These are phyloP conservation scores for Schoenoplectus triqueter DNA, from an alignment of 202 grass and related monocot genomes.

Conservation along the genomic window DNA sequence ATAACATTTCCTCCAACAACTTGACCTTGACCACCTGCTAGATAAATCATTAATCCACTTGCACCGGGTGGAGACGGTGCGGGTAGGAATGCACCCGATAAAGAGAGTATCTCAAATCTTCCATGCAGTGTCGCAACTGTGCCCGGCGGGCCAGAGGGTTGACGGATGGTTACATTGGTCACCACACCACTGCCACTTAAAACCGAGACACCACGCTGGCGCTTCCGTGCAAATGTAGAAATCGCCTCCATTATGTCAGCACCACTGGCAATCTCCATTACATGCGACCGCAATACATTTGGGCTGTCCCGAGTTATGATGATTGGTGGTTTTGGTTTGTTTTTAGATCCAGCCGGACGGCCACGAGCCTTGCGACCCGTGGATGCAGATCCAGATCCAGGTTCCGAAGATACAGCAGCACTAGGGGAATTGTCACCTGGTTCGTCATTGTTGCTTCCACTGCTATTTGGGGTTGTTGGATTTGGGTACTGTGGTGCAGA, in stretches of 20 bases:
- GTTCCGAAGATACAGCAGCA: conserved; percentile 37
- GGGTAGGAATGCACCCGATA: conserved; percentile 72
- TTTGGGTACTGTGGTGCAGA: conserved; percentile 7
- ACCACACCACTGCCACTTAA: conserved; percentile 70
- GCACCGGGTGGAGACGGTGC: conserved; percentile 59
- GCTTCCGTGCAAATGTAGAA: conserved; percentile 52
- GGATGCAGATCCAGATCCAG: conserved; percentile 39
- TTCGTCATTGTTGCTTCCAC: conserved; percentile 64
- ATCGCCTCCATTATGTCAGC: conserved; percentile 67
- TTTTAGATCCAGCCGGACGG: conserved; percentile 65
- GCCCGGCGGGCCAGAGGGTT: conserved; percentile 55
- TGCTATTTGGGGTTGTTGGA: conserved; percentile 52
- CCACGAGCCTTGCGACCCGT: conserved; percentile 54
- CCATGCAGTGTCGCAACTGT: conserved; percentile 69
- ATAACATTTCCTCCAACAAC: conserved; percentile 65
- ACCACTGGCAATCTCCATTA: conserved; percentile 69
- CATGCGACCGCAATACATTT: conserved; percentile 65
- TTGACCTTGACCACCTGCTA: conserved; percentile 70
- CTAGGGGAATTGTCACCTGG: conserved; percentile 44
- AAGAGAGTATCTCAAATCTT: conserved; percentile 78
- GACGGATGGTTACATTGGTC: conserved; percentile 64
- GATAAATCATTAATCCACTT: conserved; percentile 62
- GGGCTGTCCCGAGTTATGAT: conserved; percentile 81
- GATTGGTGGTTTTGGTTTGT: conserved; percentile 76
- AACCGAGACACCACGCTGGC: conserved; percentile 73